Evolutionary conservation across 345 rosid species (phyloP).

Genomic region (Passiflora organensis): DNA sequence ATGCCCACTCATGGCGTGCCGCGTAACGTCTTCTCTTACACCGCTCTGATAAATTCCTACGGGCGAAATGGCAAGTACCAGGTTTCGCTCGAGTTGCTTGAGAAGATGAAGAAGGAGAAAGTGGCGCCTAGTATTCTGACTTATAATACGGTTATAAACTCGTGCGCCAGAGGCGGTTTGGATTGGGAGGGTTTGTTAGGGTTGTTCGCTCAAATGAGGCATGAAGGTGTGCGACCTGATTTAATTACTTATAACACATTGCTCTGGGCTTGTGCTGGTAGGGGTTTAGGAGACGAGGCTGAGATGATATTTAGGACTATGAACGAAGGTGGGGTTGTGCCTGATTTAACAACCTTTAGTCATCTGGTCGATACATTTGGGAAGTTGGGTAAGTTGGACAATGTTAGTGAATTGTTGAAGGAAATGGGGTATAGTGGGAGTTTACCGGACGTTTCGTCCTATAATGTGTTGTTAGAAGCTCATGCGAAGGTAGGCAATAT

Average conservation of each 20-base stretch:
- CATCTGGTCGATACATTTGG: constrained; percentile 77
- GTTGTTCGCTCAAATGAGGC: constrained; percentile 95
- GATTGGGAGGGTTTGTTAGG: constrained; percentile 92
- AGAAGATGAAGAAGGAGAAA: constrained; percentile 80
- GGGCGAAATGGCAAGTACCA: constrained; percentile 77
- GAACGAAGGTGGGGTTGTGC: constrained; percentile 86
- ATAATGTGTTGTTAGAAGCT: constrained; percentile 79
- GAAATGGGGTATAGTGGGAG: constrained; percentile 83
- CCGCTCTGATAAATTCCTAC: constrained; percentile 81
- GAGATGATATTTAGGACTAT: constrained; percentile 92
- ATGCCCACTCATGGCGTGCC: constrained; percentile 77
- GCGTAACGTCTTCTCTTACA: constrained; percentile 80
- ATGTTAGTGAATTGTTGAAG: constrained; percentile 59
- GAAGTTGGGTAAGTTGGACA: constrained; percentile 55
- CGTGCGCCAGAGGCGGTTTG: constrained; percentile 87
- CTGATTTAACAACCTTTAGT: constrained; percentile 70
- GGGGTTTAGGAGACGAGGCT: constrained; percentile 87
- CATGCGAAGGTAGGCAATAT: constrained; percentile 61
- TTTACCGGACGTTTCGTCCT: constrained; percentile 73
- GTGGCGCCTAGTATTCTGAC: constrained; percentile 72
- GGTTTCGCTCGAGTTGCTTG: constrained; percentile 66
- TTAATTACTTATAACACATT: constrained; percentile 83
- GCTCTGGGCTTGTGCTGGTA: constrained; percentile 81
- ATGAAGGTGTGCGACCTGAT: constrained; percentile 81
- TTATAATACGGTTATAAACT: constrained; percentile 82